These are phyloP conservation scores for Oryza nivara DNA, from an alignment of 176 grass and related monocot species.

Conservation along the genomic window DNA sequence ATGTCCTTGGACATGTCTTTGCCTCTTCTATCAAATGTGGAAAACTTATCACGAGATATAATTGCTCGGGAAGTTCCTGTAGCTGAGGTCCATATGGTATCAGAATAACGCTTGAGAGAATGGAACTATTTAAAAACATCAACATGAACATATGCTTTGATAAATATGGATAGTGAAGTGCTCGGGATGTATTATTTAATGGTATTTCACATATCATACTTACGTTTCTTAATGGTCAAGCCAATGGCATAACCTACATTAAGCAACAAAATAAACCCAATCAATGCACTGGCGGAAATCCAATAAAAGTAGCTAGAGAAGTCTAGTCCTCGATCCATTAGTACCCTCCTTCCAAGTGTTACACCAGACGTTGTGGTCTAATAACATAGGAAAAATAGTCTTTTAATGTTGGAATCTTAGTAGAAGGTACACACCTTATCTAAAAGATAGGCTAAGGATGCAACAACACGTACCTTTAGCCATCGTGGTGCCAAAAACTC, in stretches of 20 bases:
- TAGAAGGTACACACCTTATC: no score
- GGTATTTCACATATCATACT: neutral
- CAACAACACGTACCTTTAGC: conserved; percentile 57
- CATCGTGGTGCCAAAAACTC: conserved; percentile 87
- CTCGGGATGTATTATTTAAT: neutral
- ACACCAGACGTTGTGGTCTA: conserved; percentile 46
- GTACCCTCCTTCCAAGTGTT: conserved; percentile 55
- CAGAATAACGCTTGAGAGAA: neutral
- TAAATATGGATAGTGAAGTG: no score
- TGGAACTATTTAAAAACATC: neutral
- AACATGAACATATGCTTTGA: no score
- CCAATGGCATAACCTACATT: conserved; percentile 65
- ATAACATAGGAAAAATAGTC: neutral
- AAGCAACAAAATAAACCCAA: conserved; percentile 62
- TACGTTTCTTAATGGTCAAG: conserved; percentile 71
- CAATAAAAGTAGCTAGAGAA: conserved; percentile 72
- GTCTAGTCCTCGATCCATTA: conserved; percentile 66
- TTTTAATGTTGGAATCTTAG: no score
- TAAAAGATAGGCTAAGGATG: no score
- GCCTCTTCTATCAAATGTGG: conserved; percentile 33
- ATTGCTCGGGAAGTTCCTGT: conserved; percentile 55
- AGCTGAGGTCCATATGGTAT: conserved; percentile 23
- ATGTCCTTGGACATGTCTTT: neutral
- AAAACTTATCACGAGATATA: conserved; percentile 58
- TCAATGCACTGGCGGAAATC: conserved; percentile 73